Conservation (phyloP, 768 basidiomycete genomes). For the Podaxis mareebaensis region DNA sequence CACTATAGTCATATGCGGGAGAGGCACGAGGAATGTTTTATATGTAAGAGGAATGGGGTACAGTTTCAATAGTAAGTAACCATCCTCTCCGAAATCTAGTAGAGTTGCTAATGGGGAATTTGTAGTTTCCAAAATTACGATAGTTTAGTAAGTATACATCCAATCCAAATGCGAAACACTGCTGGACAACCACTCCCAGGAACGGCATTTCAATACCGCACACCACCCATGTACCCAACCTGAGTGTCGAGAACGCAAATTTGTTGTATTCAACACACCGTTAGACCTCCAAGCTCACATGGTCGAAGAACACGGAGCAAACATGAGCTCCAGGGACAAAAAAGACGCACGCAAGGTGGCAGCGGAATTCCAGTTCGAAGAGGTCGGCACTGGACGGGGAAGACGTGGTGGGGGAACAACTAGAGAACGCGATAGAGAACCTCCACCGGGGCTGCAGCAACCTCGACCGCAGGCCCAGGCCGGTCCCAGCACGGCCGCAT, state of each 20-base stretch:
- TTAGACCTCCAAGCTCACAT: conserved; percentile 92
- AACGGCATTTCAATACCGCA: conserved; percentile 69
- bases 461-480: conserved; percentile 20
- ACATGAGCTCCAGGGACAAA: conserved; percentile 70
- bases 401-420: conserved; percentile 40
- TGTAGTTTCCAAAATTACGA: conserved; percentile 77
- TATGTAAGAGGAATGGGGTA: conserved; percentile 84
- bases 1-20: conserved; percentile 93
- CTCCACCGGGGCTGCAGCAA: conserved; percentile 36
- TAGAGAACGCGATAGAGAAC: conserved; percentile 53
- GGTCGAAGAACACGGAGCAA: conserved; percentile 78
- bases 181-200: conserved; percentile 39
- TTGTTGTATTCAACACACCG: conserved; percentile 87
- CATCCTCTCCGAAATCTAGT: not conserved
- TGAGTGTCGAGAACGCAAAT: conserved; percentile 81
- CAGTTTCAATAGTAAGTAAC: conserved; percentile 81
- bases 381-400: conserved; percentile 34
- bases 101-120: not conserved
- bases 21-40: conserved; percentile 92
- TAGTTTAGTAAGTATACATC: conserved; percentile 54
- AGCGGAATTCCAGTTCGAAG: conserved; percentile 69
- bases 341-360: conserved; percentile 69
- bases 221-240: conserved; percentile 81
- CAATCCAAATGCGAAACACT: conserved; percentile 4
- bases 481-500: not conserved